Evolutionary conservation across 192 early-diverging fungal species (phyloP), one percentile per base, ranked within the genome.

Genomic region (Coemansia sp.): DNA sequence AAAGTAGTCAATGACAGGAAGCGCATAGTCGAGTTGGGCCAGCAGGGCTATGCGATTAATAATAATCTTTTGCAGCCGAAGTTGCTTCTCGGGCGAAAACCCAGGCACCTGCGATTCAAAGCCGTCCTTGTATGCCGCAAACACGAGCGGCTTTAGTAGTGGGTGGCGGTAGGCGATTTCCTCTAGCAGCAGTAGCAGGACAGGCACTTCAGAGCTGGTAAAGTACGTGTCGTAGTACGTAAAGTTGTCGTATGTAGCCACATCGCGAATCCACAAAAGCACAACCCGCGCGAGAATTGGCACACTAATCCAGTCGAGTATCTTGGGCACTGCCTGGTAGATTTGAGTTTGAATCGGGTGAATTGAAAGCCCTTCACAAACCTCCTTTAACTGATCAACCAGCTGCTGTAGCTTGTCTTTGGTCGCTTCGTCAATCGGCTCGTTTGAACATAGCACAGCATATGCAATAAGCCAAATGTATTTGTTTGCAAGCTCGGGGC

Each of bases 81-180:
- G 84, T 84, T 91, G 84, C 62, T 65, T 82, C 39, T 90, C 90
- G 2, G 87, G 85, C 48, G 76, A 72, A 49, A 92, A 82, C 23
- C 72, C 83, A 10, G 73, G 57, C 23, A 85, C 74, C 21, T 69
- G 75, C n/a, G 84, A 82, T 61, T 80, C 75, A 56, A 92, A 82
- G 56, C 84, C 82, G n/a, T 78, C 85, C 41, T 74, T 77, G 52
- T 87, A 83, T 9, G 82, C 84, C 2, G 76, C 69, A 72, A 92
- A 90, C 7, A 92, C 84, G n/a, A 82, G 76, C 4, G 82, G 72
- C 56, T 86, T 84, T 53, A 88, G 85, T 23, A 89, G 63, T n/a
- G 86, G 87, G 63, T 92, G 90, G 25, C 86, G 82, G 58, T 79
- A 83, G 1, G 89, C 87, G 64, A 92, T 90, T 75, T 92, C 91